Base-by-base conservation (phyloP, 1,284 basidiomycete genomes). In the Ceratobasidium sp. region DNA sequence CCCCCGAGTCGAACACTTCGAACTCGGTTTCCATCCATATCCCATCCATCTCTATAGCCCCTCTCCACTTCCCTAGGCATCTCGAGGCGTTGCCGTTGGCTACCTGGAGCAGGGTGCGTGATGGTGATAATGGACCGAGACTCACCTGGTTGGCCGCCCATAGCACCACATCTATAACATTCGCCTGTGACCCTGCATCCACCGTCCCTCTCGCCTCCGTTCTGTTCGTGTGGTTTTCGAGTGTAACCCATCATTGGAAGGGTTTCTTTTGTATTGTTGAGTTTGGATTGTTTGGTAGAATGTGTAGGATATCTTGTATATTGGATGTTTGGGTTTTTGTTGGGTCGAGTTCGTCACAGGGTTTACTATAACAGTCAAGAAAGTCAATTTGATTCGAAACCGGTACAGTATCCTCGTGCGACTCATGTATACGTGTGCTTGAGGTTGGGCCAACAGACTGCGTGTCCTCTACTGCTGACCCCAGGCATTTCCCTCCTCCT, bases 1-100 rank as follows among this genome's bases (percentile, higher is more conserved):
- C 80, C 0, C 78, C 78, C 41, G 81, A 81, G 39, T 80, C 77
- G 54, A 84, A 82, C 0, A 84, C 78, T 56, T 83, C 82, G 37
- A 84, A 81, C 0, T 24, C 16, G 0, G 78, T 79, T 19, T 62
- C 19, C 0, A 76, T 61, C 29, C 46, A 39, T 0, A 78, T 49
- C 0, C 76, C 78, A 0, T 74, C 77, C 24, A 81, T 53, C 5
- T 69, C 43, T 0, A 83, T 62, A 0, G 1, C 41, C 19, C 82
- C 82, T 9, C 9, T 49, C 81, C 81, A 83, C 8, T 48, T 56
- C 0, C 79, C 80, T 29, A 76, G 5, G 19, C 79, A 81, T 16
- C 63, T 58, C 14, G 81, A 78, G 0, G 81, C 29, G 0, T 75
- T 74, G 0, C 82, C 79, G 66, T 83, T 78, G 9, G 81, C 82